These are phyloP conservation scores for Stephania yunnanensis DNA, from an alignment of 164 flowering plant genomes.

Conservation along the genomic window DNA sequence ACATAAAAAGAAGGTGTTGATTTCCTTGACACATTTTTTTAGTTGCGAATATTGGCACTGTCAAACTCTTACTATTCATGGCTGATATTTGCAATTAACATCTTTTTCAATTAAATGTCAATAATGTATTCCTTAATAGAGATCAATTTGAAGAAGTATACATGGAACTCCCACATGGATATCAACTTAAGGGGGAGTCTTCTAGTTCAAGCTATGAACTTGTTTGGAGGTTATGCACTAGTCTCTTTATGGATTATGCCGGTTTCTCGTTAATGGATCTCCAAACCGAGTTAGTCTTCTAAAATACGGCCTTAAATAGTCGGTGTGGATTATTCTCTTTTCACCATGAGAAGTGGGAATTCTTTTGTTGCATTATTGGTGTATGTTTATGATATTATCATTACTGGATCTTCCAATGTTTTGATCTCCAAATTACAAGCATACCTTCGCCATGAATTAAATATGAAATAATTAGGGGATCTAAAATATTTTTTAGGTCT, in stretches of 20 bases:
- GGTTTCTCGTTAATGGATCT: constrained; percentile 5
- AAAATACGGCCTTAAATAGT: neutral
- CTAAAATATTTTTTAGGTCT: constrained; percentile 6
- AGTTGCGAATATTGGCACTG: neutral
- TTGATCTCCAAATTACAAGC: too few species aligned
- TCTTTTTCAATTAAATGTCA: neutral
- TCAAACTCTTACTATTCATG: neutral
- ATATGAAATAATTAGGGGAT: neutral
- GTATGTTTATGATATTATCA: constrained; percentile 12
- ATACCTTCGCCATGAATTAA: neutral
- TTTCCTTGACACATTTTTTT: neutral
- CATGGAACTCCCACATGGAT: neutral
- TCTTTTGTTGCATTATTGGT: constrained; percentile 6
- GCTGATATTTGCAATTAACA: neutral
- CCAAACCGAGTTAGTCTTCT: neutral
- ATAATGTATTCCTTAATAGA: neutral
- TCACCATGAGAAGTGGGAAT: neutral
- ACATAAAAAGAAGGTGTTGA: neutral
- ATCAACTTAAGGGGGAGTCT: neutral
- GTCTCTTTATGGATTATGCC: constrained; percentile 4
- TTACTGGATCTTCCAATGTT: neutral
- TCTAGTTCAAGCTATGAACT: neutral
- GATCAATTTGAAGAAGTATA: neutral
- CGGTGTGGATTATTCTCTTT: constrained; percentile 8
- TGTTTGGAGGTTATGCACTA: neutral